Conservation (phyloP, 495 filamentous ascomycete species). For the Cudoniella acicularis region DNA sequence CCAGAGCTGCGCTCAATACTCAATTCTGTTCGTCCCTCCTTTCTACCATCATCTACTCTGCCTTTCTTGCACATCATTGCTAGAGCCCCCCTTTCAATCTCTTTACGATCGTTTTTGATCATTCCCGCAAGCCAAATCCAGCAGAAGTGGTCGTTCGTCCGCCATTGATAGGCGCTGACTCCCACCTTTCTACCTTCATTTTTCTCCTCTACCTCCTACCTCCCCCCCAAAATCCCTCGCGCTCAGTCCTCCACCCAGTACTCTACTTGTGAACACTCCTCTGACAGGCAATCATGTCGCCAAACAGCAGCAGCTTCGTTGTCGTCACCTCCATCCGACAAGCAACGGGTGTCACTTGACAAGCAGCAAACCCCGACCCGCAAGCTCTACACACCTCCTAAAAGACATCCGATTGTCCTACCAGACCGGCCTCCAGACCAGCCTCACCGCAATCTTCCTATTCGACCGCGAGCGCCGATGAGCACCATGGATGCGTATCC, state of each 20-base stretch:
- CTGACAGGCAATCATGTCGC: slow-evolving; percentile 34
- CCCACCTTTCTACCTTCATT: slow-evolving; percentile 23
- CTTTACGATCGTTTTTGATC: slow-evolving; percentile 20
- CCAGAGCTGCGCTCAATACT: slow-evolving; percentile 2
- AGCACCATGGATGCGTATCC: slow-evolving; percentile 22
- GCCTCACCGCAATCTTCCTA: background rate
- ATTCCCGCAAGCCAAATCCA: no score
- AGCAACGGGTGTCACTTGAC: slow-evolving; percentile 25
- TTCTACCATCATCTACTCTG: slow-evolving; percentile 31
- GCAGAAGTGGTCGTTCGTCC: slow-evolving; percentile 27
- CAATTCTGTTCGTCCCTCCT: slow-evolving; percentile 31
- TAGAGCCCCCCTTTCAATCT: slow-evolving; percentile 23
- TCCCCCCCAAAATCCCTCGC: slow-evolving; percentile 16
- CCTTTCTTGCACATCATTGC: slow-evolving; percentile 25
- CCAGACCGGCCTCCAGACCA: background rate
- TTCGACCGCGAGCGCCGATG: background rate
- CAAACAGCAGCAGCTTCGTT: slow-evolving; percentile 26
- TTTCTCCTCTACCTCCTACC: slow-evolving; percentile 21
- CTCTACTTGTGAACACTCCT: slow-evolving; percentile 30
- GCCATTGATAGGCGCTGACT: slow-evolving; percentile 23
- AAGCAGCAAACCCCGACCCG: slow-evolving; percentile 12
- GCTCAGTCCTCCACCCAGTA: slow-evolving; percentile 25
- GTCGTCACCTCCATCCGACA: slow-evolving; percentile 16
- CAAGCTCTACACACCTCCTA: slow-evolving; percentile 7
- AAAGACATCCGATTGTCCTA: slow-evolving; percentile 7